Percentiles rank a stretch among this genome's conserved stretches.
Conservation (phyloP, 148 eudicot species). For the Linanthus parryae region DNA sequence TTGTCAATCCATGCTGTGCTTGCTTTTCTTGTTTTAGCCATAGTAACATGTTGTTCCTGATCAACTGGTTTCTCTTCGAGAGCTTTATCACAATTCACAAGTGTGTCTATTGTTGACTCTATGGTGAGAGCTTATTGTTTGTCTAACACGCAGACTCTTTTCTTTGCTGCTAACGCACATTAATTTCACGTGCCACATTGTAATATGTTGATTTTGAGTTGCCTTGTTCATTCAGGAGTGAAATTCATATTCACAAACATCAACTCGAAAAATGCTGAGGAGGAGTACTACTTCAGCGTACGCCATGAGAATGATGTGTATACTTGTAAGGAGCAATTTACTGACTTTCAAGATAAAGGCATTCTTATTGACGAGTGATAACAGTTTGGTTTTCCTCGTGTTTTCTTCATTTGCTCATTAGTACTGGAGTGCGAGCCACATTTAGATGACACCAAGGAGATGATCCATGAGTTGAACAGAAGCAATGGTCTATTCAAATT, state of each 20-base stretch:
- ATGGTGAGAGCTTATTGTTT: too few species aligned
- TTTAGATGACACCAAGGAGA: slow-evolving; percentile 11
- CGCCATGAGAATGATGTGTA: slow-evolving; percentile 66
- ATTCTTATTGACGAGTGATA: too few species aligned
- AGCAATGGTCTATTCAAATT: slow-evolving; percentile 36
- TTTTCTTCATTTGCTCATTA: slow-evolving; percentile 24
- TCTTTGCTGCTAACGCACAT: too few species aligned
- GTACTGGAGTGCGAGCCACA: slow-evolving; percentile 76
- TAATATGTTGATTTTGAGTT: too few species aligned
- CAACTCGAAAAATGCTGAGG: slow-evolving; percentile 42
- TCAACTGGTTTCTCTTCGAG: too few species aligned
- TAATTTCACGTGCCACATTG: too few species aligned
- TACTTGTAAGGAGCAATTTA: slow-evolving; percentile 76
- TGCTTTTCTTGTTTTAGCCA: too few species aligned
- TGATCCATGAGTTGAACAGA: slow-evolving; percentile 20
- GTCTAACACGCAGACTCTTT: too few species aligned
- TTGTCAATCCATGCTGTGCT: too few species aligned
- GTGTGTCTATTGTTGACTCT: too few species aligned
- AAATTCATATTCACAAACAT: slow-evolving; percentile 72
- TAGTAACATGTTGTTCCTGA: too few species aligned
- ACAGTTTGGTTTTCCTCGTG: background rate
- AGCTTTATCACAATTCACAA: too few species aligned
- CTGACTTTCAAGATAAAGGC: background rate
- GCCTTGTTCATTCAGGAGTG: slow-evolving; percentile 74
- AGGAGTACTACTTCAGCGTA: slow-evolving; percentile 66